Percentiles rank a stretch among this genome's conserved stretches.
phyloP scores from a whole-genome alignment of 495 filamentous ascomycete species.

The Tuber microsphaerosporum region DNA sequence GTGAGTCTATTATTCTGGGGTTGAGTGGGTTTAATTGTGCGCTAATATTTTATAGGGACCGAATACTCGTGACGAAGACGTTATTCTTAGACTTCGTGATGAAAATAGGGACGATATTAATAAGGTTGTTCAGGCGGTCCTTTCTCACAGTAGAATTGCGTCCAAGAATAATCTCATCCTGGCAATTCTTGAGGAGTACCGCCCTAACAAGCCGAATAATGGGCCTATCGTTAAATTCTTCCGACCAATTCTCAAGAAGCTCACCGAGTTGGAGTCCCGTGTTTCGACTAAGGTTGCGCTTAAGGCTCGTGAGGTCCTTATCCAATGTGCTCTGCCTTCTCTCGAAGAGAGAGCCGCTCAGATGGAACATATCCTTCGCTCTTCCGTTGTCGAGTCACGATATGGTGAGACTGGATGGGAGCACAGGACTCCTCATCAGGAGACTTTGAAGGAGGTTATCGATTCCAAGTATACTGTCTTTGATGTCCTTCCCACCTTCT shows the following conservation, averaged over 20 bases:
- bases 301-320: constrained; percentile 92
- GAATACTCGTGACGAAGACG: constrained; percentile 83
- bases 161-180: constrained; percentile 92
- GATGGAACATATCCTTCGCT: constrained; percentile 98
- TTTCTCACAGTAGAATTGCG: constrained; percentile 85
- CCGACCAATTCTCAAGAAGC: constrained; percentile 68
- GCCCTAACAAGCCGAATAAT: constrained; percentile 83
- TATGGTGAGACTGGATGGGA: constrained; percentile 98
- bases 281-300: constrained; percentile 89
- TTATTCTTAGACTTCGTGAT: constrained; percentile 86
- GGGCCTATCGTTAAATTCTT: constrained; percentile 86
- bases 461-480: constrained; percentile 98
- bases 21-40: background rate
- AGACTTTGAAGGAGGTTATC: constrained; percentile 89
- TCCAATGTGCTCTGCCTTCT: constrained; percentile 92
- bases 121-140: constrained; percentile 74
- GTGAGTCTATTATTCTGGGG: constrained; percentile 14
- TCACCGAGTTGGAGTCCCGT: constrained; percentile 86
- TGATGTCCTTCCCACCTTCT: constrained; percentile 90
- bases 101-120: constrained; percentile 87
- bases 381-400: constrained; percentile 90
- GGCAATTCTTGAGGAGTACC: constrained; percentile 87
- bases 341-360: constrained; percentile 88
- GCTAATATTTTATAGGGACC: constrained; percentile 48
- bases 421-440: constrained; percentile 79